Percentiles rank a stretch among this genome's conserved stretches.
phyloP scores from a whole-genome alignment of 495 filamentous ascomycete species.

The Rusavskia elegans region DNA sequence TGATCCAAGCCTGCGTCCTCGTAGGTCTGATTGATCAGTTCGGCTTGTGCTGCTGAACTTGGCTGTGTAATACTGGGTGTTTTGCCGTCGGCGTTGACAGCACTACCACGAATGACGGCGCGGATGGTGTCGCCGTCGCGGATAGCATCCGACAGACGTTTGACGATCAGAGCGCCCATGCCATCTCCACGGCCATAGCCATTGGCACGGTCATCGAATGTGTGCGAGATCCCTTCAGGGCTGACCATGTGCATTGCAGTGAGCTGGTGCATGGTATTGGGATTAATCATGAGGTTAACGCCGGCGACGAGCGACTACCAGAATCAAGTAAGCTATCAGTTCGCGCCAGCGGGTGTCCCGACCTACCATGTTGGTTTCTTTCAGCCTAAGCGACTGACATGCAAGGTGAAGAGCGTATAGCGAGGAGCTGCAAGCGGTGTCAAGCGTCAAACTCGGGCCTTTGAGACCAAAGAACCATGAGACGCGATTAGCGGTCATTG shows the following conservation, averaged over 20 bases:
- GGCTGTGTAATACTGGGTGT: constrained; percentile 20
- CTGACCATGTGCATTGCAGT: background rate
- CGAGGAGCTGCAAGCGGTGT: constrained; percentile 18
- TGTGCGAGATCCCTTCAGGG: constrained; percentile 18
- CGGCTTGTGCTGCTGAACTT: constrained; percentile 9
- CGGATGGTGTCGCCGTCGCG: constrained; percentile 25
- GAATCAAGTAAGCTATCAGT: background rate
- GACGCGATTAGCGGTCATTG: constrained; percentile 9
- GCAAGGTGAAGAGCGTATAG: constrained; percentile 12
- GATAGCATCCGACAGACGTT: constrained; percentile 21
- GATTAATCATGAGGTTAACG: constrained; percentile 22
- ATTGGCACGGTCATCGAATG: constrained; percentile 13
- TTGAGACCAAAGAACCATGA: constrained; percentile 9
- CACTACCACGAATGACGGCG: constrained; percentile 20
- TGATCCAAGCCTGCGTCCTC: constrained; percentile 5
- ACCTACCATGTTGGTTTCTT: constrained; percentile 18
- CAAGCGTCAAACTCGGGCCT: constrained; percentile 7
- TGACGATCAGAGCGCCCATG: constrained; percentile 23
- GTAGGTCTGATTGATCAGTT: constrained; percentile 9
- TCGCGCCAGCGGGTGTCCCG: constrained; percentile 3
- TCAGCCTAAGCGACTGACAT: constrained; percentile 20
- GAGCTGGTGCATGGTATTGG: background rate
- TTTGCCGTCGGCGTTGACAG: constrained; percentile 20
- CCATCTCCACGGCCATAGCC: constrained; percentile 31
- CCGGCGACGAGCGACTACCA: constrained; percentile 18